A percentile compares a stretch with the other conserved stretches of the same genome.
Conservation (phyloP, 1,284 basidiomycete species). For the Naganishia cerealis region DNA sequence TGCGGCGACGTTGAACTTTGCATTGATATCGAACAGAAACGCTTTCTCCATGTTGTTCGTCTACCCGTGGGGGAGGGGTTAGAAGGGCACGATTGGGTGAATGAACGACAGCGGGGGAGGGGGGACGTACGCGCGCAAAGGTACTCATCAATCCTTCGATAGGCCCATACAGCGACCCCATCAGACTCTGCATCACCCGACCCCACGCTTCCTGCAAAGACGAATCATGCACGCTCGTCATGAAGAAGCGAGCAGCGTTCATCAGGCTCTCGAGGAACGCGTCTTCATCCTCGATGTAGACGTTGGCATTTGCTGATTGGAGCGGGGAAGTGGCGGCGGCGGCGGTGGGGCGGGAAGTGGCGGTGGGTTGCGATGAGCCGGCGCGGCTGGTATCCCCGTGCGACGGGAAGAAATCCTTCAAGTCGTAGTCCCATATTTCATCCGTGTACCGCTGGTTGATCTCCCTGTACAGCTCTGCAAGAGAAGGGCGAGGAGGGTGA, state of each 20-base stretch:
- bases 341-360: constrained; percentile 7
- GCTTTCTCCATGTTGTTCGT: constrained; percentile 65
- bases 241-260: constrained; percentile 54
- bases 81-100: not conserved
- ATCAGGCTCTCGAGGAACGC: constrained; percentile 48
- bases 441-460: constrained; percentile 32
- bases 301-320: constrained; percentile 18
- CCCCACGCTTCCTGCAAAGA: constrained; percentile 60
- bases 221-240: constrained; percentile 60
- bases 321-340: not conserved
- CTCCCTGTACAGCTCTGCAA: constrained; percentile 27
- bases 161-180: constrained; percentile 52
- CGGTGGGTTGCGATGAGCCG: constrained; percentile 9
- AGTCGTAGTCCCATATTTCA: constrained; percentile 32
- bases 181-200: constrained; percentile 56
- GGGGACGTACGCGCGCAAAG: constrained; percentile 52
- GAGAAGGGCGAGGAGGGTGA: not conserved
- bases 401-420: constrained; percentile 26
- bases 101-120: not conserved
- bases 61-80: constrained; percentile 13
- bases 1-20: constrained; percentile 84
- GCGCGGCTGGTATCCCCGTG: not conserved
- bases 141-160: constrained; percentile 56
- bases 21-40: constrained; percentile 84
- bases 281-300: constrained; percentile 38